Percentiles rank a stretch among this genome's conserved stretches.
phyloP scores from a whole-genome alignment of 805 yeast species.

The Kazachstania africana region DNA sequence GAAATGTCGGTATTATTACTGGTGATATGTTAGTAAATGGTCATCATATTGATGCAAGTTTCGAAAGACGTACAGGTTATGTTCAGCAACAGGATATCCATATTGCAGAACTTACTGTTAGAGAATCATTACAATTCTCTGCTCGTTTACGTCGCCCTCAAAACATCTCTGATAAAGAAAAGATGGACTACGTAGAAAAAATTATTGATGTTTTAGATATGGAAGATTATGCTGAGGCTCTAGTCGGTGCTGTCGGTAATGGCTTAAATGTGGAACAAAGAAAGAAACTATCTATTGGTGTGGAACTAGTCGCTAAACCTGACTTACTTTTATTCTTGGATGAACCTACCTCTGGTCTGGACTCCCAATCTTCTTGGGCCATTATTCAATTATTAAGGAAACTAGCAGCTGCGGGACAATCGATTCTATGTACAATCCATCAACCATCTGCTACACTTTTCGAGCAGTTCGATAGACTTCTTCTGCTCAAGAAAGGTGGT shows the following conservation, averaged over 20 bases:
- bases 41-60: constrained; percentile 38
- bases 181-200: constrained; percentile 51
- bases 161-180: constrained; percentile 37
- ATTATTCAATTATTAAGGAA: constrained; percentile 35
- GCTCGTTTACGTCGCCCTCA: constrained; percentile 54
- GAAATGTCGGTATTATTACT: constrained; percentile 55
- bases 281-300: constrained; percentile 34
- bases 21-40: constrained; percentile 55
- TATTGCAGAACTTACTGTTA: constrained; percentile 42
- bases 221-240: constrained; percentile 42
- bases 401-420: constrained; percentile 38
- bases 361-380: constrained; percentile 42
- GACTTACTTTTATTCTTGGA: constrained; percentile 35
- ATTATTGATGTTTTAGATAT: constrained; percentile 43
- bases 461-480: constrained; percentile 48
- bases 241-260: constrained; percentile 33
- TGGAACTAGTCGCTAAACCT: constrained; percentile 38
- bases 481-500: constrained; percentile 58
- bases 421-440: constrained; percentile 44
- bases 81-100: constrained; percentile 68
- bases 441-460: constrained; percentile 53
- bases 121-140: constrained; percentile 54
- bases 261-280: constrained; percentile 35
- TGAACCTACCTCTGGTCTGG: constrained; percentile 44
- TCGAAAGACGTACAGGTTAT: constrained; percentile 49